These are phyloP conservation scores for Starmerella stellata DNA, from an alignment of 805 yeast genomes.

Conservation along the genomic window DNA sequence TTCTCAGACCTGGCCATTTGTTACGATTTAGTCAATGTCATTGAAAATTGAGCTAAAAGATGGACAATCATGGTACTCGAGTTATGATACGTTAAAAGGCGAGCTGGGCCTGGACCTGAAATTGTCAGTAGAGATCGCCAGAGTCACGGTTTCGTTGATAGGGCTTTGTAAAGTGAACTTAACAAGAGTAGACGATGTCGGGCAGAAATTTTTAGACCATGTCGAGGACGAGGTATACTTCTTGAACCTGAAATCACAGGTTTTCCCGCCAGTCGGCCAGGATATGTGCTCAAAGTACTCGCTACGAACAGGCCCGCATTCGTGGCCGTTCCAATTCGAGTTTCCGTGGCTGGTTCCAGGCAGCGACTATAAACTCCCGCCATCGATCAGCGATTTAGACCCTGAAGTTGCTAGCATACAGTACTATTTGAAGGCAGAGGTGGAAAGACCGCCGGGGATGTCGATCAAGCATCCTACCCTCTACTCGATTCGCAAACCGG, in stretches of 20 bases:
- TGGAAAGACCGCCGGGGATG: neutral
- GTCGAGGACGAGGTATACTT: conserved; percentile 18
- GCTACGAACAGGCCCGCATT: conserved; percentile 22
- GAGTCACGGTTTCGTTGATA: conserved; percentile 38
- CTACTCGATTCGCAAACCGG: neutral
- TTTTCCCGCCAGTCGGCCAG: conserved; percentile 24
- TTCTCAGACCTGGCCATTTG: no score
- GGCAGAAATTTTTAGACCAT: conserved; percentile 14
- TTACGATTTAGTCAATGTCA: conserved; percentile 1
- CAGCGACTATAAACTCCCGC: conserved; percentile 7
- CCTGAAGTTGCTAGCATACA: conserved; percentile 8
- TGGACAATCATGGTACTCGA: conserved; percentile 16
- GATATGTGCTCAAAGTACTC: conserved; percentile 18
- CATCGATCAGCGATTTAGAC: conserved; percentile 13
- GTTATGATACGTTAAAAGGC: conserved; percentile 10
- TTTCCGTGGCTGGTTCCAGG: conserved; percentile 17
- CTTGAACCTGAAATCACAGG: conserved; percentile 18
- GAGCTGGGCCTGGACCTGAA: conserved; percentile 5
- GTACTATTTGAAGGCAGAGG: conserved; percentile 7
- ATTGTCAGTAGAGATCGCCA: conserved; percentile 5
- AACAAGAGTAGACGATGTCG: conserved; percentile 14
- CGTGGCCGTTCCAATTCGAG: conserved; percentile 22
- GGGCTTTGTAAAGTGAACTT: conserved; percentile 52
- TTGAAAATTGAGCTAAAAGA: conserved; percentile 5
- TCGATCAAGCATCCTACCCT: conserved; percentile 1